Evolutionary conservation across 116 monocot species (phyloP).

Genomic region (Papilionanthe hybrid): DNA sequence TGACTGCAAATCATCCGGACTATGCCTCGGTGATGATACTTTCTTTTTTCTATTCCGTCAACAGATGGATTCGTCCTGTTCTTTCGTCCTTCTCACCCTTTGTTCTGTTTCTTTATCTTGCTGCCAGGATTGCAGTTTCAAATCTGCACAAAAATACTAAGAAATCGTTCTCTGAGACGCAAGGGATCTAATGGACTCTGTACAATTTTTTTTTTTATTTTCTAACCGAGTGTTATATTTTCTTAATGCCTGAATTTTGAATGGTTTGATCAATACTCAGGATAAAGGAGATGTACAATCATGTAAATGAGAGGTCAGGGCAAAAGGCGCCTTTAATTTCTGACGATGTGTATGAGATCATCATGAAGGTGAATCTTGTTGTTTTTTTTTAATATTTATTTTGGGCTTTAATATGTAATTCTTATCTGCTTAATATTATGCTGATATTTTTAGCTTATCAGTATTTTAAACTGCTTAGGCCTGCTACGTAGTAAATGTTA

Average conservation of each 20-base stretch:
- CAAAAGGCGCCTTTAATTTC: constrained; percentile 64
- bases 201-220: not conserved
- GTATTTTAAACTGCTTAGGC: no score
- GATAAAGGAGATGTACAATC: constrained; percentile 75
- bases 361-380: constrained; percentile 59
- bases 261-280: constrained; percentile 23
- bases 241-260: not conserved
- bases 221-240: not conserved
- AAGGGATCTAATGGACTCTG: constrained; percentile 8
- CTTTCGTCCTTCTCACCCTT: not conserved
- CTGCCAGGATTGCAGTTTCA: constrained; percentile 72
- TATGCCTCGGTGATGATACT: constrained; percentile 56
- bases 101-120: constrained; percentile 37
- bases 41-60: not conserved
- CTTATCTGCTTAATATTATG: not conserved
- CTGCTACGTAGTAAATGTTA: no score
- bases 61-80: not conserved
- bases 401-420: not conserved
- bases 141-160: constrained; percentile 94
- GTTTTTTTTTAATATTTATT: not conserved
- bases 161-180: constrained; percentile 96
- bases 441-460: no score
- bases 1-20: constrained; percentile 95
- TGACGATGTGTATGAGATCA: constrained; percentile 84
- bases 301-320: constrained; percentile 72